Base-by-base conservation (phyloP, 2,329 filamentous ascomycete species). In the Cryphonectria japonica region DNA sequence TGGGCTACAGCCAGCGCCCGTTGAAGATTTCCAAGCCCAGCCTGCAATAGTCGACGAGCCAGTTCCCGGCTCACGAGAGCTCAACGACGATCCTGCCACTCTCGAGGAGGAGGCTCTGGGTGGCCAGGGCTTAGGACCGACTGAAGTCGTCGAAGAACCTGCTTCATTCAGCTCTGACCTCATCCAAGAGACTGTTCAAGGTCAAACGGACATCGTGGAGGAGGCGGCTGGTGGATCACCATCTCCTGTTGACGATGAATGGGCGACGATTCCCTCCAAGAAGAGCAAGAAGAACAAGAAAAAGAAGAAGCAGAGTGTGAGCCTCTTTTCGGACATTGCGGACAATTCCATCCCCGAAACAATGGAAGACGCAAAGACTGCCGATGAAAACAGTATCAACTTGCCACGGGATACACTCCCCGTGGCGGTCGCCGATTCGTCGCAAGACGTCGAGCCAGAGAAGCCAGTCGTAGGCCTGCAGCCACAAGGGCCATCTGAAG, bases 241-340 rank as follows among this genome's bases (percentile, higher is more conserved):
- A 16, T 57, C 50, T 52, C 61, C 61, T 57, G 29, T 37, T 14
- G 50, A 43, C n/a, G 74, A 79, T 75, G 74, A 74, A 69, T 62
- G 65, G 65, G 29, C 26, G 34, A 43, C 75, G 75, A 68, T 74
- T 63, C 62, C 69, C 26, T 68, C 71, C 52, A 79, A 78, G 75
- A 80, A 78, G 72, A 75, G 71, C 67, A 79, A 80, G 69, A 78
- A 78, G 43, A 65, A 68, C 57, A 77, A 77, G 68, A 81, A 80
- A 71, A 79, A 80, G 74, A 75, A 75, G 72, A 74, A 71, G 61
- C 73, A 75, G 59, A 75, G 72, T 39, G 73, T 75, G 34, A 73
- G 66, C 32, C 74, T 75, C 26, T 32, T 71, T 22, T 72, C 76
- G 54, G 71, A 73, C 65, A 70, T 73, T 37, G 69, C 72, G 50